Base-by-base conservation (phyloP, 208 protist species). In the Acanthamoeba royreba region DNA sequence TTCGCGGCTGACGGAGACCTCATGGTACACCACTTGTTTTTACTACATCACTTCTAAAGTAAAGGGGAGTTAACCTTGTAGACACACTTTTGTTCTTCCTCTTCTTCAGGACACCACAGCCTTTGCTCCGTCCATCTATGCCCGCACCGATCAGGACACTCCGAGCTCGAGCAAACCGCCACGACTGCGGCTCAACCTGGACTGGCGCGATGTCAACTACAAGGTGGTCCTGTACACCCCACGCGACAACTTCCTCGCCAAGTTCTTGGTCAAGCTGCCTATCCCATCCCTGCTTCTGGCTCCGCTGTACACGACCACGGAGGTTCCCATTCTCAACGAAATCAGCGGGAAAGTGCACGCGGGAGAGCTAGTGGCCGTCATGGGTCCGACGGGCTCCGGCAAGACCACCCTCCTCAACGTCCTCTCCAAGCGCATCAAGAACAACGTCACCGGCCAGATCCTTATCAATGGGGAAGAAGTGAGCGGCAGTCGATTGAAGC, bases 391-490 rank as follows among this genome's bases (percentile, higher is more conserved):
- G n/a, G n/a, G n/a, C n/a, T n/a, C n/a, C n/a, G n/a, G n/a, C n/a
- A n/a, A 95, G 92, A 79, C 66, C 13, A 35, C 66, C 15, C 31
- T 95, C 1, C 53, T 95, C 61, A 90, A 94, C 52, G 69, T 83
- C 31, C 38, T 95, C 40, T 28, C 89, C 13, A 15, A 28, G 66
- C 15, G 66, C 19, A 35, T 79, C 19, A 79, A 15, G 66, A 15
- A 35, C 19, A 93, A 93, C 89, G 52, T 61, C 19, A 61, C 52
- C 19, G 52, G 52, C 17, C 19, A 61, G 19, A 61, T 61, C 52
- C 52, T 61, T 17, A 25, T 61, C 19, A 61, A 61, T 61, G 52
- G 52, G 89, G 89, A 88, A 7, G 81, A 53, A 25, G 40, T 9
- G 35, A 33, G 43, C 4, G n/a, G 0, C 0, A 22, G 52, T 47